Percentiles rank a stretch among this genome's conserved stretches.
Conservation (phyloP, 495 filamentous ascomycete species). For the Penicillium canariense region DNA sequence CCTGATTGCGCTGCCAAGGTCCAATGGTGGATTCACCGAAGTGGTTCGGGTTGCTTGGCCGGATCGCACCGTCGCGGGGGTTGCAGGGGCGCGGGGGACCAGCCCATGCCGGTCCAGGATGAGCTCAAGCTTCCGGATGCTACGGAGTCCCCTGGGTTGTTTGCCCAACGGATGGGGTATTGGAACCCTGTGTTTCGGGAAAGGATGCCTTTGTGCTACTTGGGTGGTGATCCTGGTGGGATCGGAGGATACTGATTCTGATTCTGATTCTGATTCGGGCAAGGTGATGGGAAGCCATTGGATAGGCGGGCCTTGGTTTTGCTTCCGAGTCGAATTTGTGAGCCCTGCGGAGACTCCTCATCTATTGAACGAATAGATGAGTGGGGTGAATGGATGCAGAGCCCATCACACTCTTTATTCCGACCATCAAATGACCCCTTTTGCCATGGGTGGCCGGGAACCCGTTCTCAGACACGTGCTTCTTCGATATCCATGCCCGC, state of each 20-base stretch:
- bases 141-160: background rate
- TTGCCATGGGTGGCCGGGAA: background rate
- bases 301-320: background rate
- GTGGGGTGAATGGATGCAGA: slow-evolving; percentile 1
- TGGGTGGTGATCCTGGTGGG: slow-evolving; percentile 10
- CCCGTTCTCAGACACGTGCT: background rate
- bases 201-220: slow-evolving; percentile 14
- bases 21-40: background rate
- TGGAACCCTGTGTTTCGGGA: slow-evolving; percentile 17
- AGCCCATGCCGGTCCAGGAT: background rate
- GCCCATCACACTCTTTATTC: slow-evolving; percentile 14
- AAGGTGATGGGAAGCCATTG: background rate
- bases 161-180: slow-evolving; percentile 11
- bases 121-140: background rate
- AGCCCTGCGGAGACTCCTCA: too few species aligned
- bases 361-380: background rate
- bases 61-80: background rate
- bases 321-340: background rate
- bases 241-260: slow-evolving; percentile 26
- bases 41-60: background rate
- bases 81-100: too few species aligned
- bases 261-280: slow-evolving; percentile 25
- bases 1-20: background rate
- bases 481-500: background rate
- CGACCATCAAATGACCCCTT: slow-evolving; percentile 15